These are phyloP conservation scores for Plasmodium sp. DNA, from an alignment of 169 alveolate species.

Conservation along the genomic window DNA sequence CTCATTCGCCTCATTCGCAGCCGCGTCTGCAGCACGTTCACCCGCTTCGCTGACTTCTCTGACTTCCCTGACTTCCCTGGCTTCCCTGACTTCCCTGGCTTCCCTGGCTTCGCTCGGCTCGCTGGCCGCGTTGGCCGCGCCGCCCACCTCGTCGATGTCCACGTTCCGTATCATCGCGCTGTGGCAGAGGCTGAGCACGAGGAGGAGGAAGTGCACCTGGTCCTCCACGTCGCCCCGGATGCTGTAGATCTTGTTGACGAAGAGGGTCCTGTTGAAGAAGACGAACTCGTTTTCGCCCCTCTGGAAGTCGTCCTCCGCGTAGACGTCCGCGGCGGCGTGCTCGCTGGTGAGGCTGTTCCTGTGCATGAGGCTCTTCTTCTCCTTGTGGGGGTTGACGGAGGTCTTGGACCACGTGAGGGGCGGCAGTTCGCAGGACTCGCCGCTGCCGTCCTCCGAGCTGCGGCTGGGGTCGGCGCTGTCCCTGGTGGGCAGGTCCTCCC, in stretches of 20 bases:
- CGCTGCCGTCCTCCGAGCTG: background rate
- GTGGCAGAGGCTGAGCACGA: slow-evolving; percentile 64
- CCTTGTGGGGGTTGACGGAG: slow-evolving; percentile 6
- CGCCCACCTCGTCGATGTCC: slow-evolving; percentile 67
- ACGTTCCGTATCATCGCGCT: slow-evolving; percentile 71
- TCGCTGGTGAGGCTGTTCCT: slow-evolving; percentile 30
- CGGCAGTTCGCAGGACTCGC: background rate
- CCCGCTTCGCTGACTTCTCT: too few relatives aligned
- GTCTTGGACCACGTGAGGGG: slow-evolving; percentile 58
- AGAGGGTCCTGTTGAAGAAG: slow-evolving; percentile 50
- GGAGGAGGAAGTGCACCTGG: slow-evolving; percentile 29
- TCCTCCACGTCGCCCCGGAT: slow-evolving; percentile 37
- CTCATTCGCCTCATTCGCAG: background rate
- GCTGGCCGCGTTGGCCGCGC: background rate
- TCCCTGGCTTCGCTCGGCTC: background rate
- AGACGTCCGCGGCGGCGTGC: background rate
- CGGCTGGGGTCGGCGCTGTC: background rate
- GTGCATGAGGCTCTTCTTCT: slow-evolving; percentile 16
- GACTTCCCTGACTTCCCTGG: background rate
- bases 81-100: background rate
- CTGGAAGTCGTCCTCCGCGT: slow-evolving; percentile 50
- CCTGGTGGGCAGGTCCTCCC: background rate
- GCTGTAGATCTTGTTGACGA: slow-evolving; percentile 58
- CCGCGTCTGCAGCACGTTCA: background rate
- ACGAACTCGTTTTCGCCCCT: slow-evolving; percentile 68